Percentiles rank a stretch among this genome's conserved stretches.
Conservation (phyloP, 768 basidiomycete species). For the Termitomyces eurrhizus region DNA sequence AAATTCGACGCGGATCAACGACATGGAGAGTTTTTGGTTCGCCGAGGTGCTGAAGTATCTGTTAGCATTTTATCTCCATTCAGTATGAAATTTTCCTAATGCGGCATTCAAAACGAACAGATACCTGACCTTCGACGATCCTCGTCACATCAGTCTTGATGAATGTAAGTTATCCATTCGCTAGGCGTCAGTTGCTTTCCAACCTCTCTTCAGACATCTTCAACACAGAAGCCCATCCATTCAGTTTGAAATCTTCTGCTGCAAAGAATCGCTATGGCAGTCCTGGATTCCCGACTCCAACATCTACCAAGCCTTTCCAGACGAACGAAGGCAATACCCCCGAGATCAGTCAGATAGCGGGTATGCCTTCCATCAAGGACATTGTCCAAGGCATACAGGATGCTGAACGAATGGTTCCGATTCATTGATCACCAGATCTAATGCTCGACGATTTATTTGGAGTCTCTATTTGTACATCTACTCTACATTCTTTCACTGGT, state of each 20-base stretch:
- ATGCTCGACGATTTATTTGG: not conserved
- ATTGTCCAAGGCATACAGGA: slow-evolving; percentile 1
- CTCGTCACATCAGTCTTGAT: slow-evolving; percentile 57
- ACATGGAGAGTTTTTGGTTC: slow-evolving; percentile 68
- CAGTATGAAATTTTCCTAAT: not conserved
- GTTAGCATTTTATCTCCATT: slow-evolving; percentile 27
- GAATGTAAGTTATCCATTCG: slow-evolving; percentile 40
- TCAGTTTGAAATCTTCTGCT: slow-evolving; percentile 44
- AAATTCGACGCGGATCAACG: slow-evolving; percentile 42
- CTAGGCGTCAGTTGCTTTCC: not conserved
- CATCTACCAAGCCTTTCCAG: slow-evolving; percentile 9
- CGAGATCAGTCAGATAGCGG: slow-evolving; percentile 22
- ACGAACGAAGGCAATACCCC: slow-evolving; percentile 17
- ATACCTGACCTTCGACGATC: slow-evolving; percentile 73
- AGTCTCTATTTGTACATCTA: not conserved
- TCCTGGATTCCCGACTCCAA: slow-evolving; percentile 1
- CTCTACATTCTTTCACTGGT: not conserved
- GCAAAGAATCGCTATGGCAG: slow-evolving; percentile 32
- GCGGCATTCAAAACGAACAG: slow-evolving; percentile 30
- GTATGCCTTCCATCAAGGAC: slow-evolving; percentile 10
- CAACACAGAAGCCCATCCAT: slow-evolving; percentile 72
- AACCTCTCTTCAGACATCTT: slow-evolving; percentile 41
- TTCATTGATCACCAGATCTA: not conserved
- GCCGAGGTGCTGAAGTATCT: slow-evolving; percentile 76
- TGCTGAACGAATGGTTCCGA: not conserved